These are phyloP conservation scores for Aspergillus awamori DNA, from an alignment of 2,329 filamentous ascomycete species.

Conservation along the genomic window DNA sequence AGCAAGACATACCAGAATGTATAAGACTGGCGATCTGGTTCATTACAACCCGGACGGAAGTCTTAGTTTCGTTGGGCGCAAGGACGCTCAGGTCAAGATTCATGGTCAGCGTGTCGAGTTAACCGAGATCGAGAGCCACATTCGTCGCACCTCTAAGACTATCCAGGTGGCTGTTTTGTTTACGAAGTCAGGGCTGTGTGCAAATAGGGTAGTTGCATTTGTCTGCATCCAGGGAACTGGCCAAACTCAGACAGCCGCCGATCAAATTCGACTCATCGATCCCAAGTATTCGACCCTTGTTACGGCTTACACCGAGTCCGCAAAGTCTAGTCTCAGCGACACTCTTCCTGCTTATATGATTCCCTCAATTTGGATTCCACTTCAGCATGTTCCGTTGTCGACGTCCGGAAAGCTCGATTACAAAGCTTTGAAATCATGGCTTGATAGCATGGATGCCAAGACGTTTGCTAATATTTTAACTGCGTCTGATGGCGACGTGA, in stretches of 20 bases:
- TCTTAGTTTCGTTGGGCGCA: conserved; percentile 11
- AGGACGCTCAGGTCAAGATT: conserved; percentile 23
- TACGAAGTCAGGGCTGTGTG: not conserved
- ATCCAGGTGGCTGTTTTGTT: not conserved
- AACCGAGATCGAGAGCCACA: conserved; percentile 27
- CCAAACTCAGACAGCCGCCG: not conserved
- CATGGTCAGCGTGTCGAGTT: conserved; percentile 34
- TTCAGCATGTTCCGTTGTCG: not conserved
- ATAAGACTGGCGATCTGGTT: conserved; percentile 37
- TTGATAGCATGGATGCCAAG: not conserved
- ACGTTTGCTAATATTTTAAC: not conserved
- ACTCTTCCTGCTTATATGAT: not conserved
- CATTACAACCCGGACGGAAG: conserved; percentile 25
- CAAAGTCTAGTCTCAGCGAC: not conserved
- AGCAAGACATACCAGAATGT: conserved; percentile 13
- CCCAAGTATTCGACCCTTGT: not conserved
- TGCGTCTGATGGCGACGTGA: too few species aligned
- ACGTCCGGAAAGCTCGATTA: not conserved
- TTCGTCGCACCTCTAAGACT: not conserved
- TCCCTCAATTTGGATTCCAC: not conserved
- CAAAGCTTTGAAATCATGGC: conserved; percentile 8
- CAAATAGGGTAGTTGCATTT: not conserved
- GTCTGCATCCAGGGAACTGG: not conserved
- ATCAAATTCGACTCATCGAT: not conserved
- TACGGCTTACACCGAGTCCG: not conserved